Evolutionary conservation across 2,329 filamentous ascomycete genomes (phyloP).

Genomic region (Annulohypoxylon truncatum): DNA sequence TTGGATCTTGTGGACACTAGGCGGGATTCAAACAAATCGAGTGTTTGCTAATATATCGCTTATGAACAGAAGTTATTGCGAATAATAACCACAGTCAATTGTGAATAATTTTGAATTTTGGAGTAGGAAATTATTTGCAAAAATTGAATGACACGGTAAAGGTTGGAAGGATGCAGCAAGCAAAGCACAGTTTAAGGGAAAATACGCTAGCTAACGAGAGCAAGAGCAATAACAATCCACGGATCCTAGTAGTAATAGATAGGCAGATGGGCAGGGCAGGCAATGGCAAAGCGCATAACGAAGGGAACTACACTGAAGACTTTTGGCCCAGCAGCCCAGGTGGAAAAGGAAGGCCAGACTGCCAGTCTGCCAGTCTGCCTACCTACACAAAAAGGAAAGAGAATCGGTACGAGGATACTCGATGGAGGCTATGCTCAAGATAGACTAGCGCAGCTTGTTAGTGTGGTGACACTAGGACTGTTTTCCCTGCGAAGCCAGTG

Average conservation of each 20-base stretch:
- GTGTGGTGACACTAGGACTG: constrained; percentile 42
- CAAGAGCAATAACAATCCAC: constrained; percentile 25
- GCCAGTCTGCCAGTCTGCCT: constrained; percentile 18
- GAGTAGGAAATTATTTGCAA: constrained; percentile 37
- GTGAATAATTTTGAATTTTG: constrained; percentile 26
- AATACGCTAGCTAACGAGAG: constrained; percentile 22
- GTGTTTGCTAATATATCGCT: constrained; percentile 37
- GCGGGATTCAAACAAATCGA: constrained; percentile 20
- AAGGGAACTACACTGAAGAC: constrained; percentile 25
- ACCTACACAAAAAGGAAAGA: constrained; percentile 18
- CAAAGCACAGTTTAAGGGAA: constrained; percentile 33
- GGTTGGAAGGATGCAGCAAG: constrained; percentile 32
- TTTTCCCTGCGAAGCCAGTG: constrained; percentile 41
- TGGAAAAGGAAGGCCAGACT: constrained; percentile 19
- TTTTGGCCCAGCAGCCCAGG: neutral
- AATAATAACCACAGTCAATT: constrained; percentile 28
- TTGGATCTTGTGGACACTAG: constrained; percentile 9
- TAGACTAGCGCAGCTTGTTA: constrained; percentile 29
- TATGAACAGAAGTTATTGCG: constrained; percentile 21
- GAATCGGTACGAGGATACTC: constrained; percentile 21
- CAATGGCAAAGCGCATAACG: constrained; percentile 27
- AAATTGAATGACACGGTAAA: constrained; percentile 30
- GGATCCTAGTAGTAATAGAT: constrained; percentile 17
- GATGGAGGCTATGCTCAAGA: constrained; percentile 32
- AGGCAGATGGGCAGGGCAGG: constrained; percentile 25